Percentiles rank a stretch among this genome's conserved stretches.
Evolutionary conservation across 1,139 yeast genomes (phyloP).

Genomic region (Wickerhamomyces sp.): DNA sequence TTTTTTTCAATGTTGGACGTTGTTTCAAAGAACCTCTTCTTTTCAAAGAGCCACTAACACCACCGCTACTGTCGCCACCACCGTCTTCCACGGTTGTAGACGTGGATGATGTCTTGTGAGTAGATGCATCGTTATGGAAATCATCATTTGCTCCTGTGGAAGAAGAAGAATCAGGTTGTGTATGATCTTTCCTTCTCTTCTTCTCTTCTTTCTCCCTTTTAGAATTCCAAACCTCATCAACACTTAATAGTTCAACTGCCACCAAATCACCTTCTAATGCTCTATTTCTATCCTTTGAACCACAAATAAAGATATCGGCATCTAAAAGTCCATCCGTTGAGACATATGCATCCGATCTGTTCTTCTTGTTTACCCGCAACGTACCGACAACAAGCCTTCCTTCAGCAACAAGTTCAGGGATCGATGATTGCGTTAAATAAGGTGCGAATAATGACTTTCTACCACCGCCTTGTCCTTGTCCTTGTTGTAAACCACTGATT

Average conservation of each 20-base stretch:
- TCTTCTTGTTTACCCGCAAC: constrained; percentile 88
- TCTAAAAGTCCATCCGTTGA: constrained; percentile 93
- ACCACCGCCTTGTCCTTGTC: constrained; percentile 26
- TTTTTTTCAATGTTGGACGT: constrained; percentile 97
- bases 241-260: constrained; percentile 89
- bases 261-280: constrained; percentile 96
- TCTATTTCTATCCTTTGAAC: constrained; percentile 97
- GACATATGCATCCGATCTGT: constrained; percentile 95
- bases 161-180: too few species aligned
- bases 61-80: too few species aligned
- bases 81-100: constrained; percentile 25
- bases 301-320: constrained; percentile 96
- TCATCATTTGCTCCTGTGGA: constrained; percentile 20
- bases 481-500: constrained; percentile 20
- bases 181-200: constrained; percentile 80
- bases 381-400: constrained; percentile 92
- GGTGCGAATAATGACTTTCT: constrained; percentile 95
- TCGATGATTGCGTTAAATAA: constrained; percentile 85
- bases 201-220: constrained; percentile 96
- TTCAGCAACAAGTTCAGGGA: constrained; percentile 83
- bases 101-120: constrained; percentile 23
- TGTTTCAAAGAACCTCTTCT: constrained; percentile 91
- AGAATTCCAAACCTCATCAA: constrained; percentile 96
- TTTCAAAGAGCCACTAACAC: too few species aligned
- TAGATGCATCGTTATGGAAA: constrained; percentile 29